A percentile compares a stretch with the other conserved stretches of the same genome.
Evolutionary conservation across 169 alveolate species (phyloP).

Genomic region (Perkinsus marinus): DNA sequence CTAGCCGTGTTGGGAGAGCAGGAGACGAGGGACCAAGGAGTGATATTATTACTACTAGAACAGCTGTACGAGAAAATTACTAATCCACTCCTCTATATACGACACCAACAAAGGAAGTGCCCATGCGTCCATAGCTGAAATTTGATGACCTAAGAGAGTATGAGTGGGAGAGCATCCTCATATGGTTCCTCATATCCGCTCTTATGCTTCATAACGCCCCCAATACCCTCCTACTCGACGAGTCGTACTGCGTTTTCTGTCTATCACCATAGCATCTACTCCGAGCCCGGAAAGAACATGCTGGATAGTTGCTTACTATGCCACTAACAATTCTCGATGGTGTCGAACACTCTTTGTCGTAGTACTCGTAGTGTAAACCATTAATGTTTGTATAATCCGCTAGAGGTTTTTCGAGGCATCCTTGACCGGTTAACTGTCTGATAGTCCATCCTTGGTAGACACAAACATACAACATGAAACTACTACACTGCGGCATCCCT

Average conservation of each 20-base stretch:
- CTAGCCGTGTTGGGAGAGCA: background rate
- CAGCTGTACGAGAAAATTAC: too few species aligned
- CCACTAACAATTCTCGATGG: background rate
- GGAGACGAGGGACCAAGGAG: background rate
- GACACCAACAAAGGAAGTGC: background rate
- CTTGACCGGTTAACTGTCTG: too few species aligned
- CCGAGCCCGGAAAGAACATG: background rate
- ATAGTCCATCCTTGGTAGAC: too few species aligned
- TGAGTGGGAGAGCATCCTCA: too few species aligned
- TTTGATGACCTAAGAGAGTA: too few species aligned
- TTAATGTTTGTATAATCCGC: background rate
- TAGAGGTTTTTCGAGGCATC: background rate
- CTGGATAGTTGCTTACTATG: background rate
- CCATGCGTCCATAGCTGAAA: background rate
- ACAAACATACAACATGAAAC: too few species aligned
- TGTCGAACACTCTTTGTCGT: background rate
- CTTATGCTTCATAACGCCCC: background rate
- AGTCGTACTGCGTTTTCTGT: background rate
- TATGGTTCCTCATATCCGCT: background rate
- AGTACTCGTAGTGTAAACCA: background rate
- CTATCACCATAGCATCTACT: background rate
- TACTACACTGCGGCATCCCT: too few species aligned
- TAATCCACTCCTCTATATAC: background rate
- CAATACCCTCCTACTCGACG: background rate
- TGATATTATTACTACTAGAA: background rate